Conservation (phyloP, 2,329 filamentous ascomycete species). For the Onygena corvina region DNA sequence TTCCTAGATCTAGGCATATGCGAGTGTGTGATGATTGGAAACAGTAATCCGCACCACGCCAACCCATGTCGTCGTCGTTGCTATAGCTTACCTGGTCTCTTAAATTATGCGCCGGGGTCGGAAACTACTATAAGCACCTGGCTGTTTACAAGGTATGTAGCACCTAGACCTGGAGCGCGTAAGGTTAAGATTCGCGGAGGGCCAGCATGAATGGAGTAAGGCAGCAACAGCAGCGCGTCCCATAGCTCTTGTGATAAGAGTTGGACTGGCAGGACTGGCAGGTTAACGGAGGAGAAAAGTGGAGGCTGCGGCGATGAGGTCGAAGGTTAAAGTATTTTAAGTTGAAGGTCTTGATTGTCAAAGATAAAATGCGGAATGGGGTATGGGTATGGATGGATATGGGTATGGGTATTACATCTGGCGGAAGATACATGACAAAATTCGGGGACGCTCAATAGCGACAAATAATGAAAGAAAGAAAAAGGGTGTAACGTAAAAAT, state of each 20-base stretch:
- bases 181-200: not conserved
- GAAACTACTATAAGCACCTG: not conserved
- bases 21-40: no score
- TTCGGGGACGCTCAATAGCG: no score
- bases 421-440: not conserved
- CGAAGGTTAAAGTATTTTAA: not conserved
- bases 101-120: not conserved
- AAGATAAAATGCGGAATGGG: not conserved
- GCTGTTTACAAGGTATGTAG: not conserved
- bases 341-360: not conserved
- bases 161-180: not conserved
- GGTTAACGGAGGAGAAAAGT: not conserved
- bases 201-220: not conserved
- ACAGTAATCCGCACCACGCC: no score
- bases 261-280: not conserved
- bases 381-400: not conserved
- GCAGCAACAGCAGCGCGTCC: not conserved
- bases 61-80: no score
- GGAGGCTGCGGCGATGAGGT: no score
- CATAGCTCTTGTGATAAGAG: no score
- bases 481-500: not conserved
- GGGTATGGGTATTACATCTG: constrained; percentile 6
- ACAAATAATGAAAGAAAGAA: not conserved
- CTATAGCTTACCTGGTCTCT: no score
- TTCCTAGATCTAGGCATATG: no score